phyloP scores from a whole-genome alignment of 495 filamentous ascomycete species.

The Clavariopsis aquatica region DNA sequence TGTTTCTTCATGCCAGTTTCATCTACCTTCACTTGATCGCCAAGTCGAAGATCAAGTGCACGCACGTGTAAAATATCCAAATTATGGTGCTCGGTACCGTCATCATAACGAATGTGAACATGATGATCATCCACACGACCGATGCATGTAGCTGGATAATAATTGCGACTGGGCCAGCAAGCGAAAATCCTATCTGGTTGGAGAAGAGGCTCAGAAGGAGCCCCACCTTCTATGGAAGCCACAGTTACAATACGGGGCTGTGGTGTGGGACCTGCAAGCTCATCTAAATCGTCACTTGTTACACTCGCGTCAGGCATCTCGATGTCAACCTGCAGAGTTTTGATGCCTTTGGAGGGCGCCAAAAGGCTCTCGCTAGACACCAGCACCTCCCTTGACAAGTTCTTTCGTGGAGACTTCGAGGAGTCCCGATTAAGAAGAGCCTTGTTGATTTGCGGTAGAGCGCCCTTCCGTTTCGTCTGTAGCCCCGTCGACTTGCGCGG shows the following conservation, averaged over 20 bases:
- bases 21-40: constrained; percentile 49
- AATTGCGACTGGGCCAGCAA: constrained; percentile 45
- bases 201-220: constrained; percentile 5
- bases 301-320: constrained; percentile 11
- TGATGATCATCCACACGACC: constrained; percentile 15
- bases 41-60: constrained; percentile 43
- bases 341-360: not conserved
- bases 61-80: constrained; percentile 35
- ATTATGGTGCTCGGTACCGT: constrained; percentile 41
- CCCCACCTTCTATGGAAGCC: constrained; percentile 1
- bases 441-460: constrained; percentile 27
- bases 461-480: constrained; percentile 10
- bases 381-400: not conserved
- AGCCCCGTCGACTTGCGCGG: not conserved
- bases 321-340: not conserved
- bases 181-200: constrained; percentile 46
- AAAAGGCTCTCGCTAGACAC: not conserved
- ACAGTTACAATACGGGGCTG: not conserved
- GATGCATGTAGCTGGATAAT: constrained; percentile 48
- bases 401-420: not conserved
- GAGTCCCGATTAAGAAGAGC: not conserved
- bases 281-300: not conserved
- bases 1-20: constrained; percentile 41
- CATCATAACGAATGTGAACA: constrained; percentile 46
- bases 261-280: constrained; percentile 10